Base-by-base conservation (phyloP, 2,329 filamentous ascomycete species). In the Escovopsis sp. region DNA sequence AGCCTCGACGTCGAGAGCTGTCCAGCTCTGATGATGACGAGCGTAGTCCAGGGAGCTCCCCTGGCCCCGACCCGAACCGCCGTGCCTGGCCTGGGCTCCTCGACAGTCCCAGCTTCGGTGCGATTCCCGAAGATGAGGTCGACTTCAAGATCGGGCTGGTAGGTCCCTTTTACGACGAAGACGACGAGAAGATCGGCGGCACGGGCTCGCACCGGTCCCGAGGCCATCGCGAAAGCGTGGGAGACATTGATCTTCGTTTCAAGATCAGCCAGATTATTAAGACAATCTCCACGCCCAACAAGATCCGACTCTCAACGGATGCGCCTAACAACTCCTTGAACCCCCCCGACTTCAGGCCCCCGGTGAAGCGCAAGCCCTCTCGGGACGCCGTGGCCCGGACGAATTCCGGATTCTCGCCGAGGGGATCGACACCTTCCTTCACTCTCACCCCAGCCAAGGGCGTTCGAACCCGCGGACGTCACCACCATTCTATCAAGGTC, bases 251-350 rank as follows among this genome's bases (percentile, higher is more conserved):
- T 37, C 65, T 93, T 12, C 81, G 85, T 44, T 73, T 77, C 42
- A 84, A 87, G 51, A 87, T 93, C 33, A 80, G 73, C 48, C 73
- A 80, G 35, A 81, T 92, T 38, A 68, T 92, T 27, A 74, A 75
- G 39, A 79, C 70, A 15, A 82, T 92, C 41, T 84, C 85, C 2
- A n/a, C n/a, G n/a, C n/a, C n/a, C 4, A 25, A 25, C 21, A 25
- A 25, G 4, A 92, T 96, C 47, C 77, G 76, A 35, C 66, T 94
- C 29, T 74, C 74, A 1, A 65, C 68, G 2, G 68, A 70, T 34
- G 60, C 66, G 2, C 48, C 62, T 15, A 42, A 56, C 7, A 57
- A 70, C 41, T 68, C 70, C 33, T 53, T 76, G 36, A 75, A 76
- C 48, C 71, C 71, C 1, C 70, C 70, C 0, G 71, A 75, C 39